phyloP scores from a whole-genome alignment of 2,329 filamentous ascomycete genomes.

The Cladosporium sp. region DNA sequence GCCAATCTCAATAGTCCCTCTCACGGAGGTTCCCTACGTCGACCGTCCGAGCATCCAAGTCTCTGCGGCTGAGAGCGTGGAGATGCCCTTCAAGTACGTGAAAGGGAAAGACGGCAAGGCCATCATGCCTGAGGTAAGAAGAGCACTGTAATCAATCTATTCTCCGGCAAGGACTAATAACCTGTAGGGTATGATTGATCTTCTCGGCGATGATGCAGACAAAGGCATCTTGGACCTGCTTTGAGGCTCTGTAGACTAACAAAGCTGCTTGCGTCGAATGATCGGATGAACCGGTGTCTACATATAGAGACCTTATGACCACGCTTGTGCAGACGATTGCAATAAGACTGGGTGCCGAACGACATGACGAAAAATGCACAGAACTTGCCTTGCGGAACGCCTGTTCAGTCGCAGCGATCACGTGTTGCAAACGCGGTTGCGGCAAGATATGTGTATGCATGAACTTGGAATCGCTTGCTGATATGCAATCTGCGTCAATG shows the following conservation, averaged over 20 bases:
- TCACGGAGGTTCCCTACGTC: constrained; percentile 75
- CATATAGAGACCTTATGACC: too few relatives aligned
- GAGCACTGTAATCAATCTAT: not conserved
- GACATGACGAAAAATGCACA: too few relatives aligned
- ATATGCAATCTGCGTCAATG: too few relatives aligned
- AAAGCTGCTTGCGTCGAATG: too few relatives aligned
- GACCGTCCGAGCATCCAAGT: constrained; percentile 88
- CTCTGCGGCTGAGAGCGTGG: constrained; percentile 77
- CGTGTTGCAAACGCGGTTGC: too few relatives aligned
- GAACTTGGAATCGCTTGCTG: too few relatives aligned
- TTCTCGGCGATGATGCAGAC: constrained; percentile 91
- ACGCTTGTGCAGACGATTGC: too few relatives aligned
- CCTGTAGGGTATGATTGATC: constrained; percentile 79
- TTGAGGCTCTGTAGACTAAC: constrained; percentile 34
- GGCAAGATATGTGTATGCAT: too few relatives aligned
- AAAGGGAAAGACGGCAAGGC: constrained; percentile 66
- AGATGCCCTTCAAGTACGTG: constrained; percentile 98
- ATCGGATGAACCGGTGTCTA: too few relatives aligned
- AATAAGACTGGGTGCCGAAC: too few relatives aligned
- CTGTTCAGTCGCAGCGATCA: too few relatives aligned
- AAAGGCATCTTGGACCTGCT: constrained; percentile 86
- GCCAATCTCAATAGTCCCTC: constrained; percentile 55
- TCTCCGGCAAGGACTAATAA: constrained; percentile 17
- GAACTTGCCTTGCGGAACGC: too few relatives aligned
- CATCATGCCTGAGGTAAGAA: constrained; percentile 79